Percentiles rank a stretch among this genome's conserved stretches.
These are phyloP conservation scores for Epichloe sibirici DNA, from an alignment of 2,329 filamentous ascomycete species.

Conservation along the genomic window DNA sequence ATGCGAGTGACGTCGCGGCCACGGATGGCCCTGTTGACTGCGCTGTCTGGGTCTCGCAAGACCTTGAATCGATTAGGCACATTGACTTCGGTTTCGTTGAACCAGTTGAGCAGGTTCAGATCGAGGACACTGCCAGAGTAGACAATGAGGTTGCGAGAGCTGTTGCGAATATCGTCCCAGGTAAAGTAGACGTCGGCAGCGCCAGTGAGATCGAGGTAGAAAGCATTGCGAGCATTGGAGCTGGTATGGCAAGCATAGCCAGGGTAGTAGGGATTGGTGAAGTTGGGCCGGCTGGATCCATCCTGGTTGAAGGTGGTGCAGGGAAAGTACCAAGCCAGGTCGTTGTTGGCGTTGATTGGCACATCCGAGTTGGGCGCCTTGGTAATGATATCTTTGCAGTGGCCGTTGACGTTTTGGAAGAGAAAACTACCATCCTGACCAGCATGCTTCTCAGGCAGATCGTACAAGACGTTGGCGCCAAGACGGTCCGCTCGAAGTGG, in stretches of 20 bases:
- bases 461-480: slow-evolving; percentile 71
- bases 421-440: slow-evolving; percentile 94
- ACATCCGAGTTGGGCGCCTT: slow-evolving; percentile 59
- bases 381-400: slow-evolving; percentile 85
- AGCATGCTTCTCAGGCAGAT: slow-evolving; percentile 67
- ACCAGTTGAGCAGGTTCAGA: slow-evolving; percentile 78
- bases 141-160: slow-evolving; percentile 77
- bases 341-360: slow-evolving; percentile 56
- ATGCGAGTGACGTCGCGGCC: slow-evolving; percentile 83
- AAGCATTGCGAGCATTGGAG: slow-evolving; percentile 50
- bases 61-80: slow-evolving; percentile 70
- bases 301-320: slow-evolving; percentile 89
- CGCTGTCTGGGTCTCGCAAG: slow-evolving; percentile 54
- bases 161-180: slow-evolving; percentile 89
- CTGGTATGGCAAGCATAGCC: slow-evolving; percentile 88
- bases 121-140: slow-evolving; percentile 93
- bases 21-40: slow-evolving; percentile 50
- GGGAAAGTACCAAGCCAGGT: slow-evolving; percentile 95
- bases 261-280: slow-evolving; percentile 60
- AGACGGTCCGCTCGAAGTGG: slow-evolving; percentile 34
- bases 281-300: slow-evolving; percentile 67
- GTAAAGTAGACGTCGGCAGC: slow-evolving; percentile 89
- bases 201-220: slow-evolving; percentile 56
- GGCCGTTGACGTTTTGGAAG: slow-evolving; percentile 97
- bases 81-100: slow-evolving; percentile 68